Percentiles rank a stretch among this genome's conserved stretches.
These are phyloP conservation scores for Akanthomyces muscarius DNA, from an alignment of 2,329 filamentous ascomycete genomes.

Conservation along the genomic window DNA sequence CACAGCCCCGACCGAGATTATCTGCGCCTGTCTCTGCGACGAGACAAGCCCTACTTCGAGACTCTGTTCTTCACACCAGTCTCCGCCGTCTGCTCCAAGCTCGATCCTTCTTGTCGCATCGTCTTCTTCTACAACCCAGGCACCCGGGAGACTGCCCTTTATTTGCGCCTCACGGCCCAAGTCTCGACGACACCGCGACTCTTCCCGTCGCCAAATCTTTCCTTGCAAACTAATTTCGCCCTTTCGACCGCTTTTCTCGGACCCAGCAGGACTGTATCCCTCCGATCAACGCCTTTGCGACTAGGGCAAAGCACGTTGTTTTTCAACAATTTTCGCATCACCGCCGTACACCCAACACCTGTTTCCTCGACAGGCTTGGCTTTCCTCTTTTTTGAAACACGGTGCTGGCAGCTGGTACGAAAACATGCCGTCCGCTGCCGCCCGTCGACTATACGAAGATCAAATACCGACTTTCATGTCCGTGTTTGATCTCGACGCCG, in stretches of 20 bases:
- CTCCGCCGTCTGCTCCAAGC: background rate
- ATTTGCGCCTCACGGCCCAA: constrained; percentile 13
- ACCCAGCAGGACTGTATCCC: constrained; percentile 16
- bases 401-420: constrained; percentile 13
- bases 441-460: constrained; percentile 60
- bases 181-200: constrained; percentile 13
- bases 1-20: constrained; percentile 1
- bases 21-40: constrained; percentile 9
- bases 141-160: background rate
- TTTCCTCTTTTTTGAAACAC: background rate
- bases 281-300: constrained; percentile 13
- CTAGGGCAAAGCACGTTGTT: background rate
- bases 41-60: constrained; percentile 1
- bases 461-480: constrained; percentile 75
- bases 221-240: constrained; percentile 21
- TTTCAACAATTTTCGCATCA: background rate
- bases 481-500: constrained; percentile 63
- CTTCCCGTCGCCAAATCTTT: constrained; percentile 16
- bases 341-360: background rate
- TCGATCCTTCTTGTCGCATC: background rate
- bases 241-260: constrained; percentile 20
- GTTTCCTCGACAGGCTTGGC: background rate
- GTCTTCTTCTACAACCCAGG: background rate
- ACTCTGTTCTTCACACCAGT: background rate
- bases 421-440: constrained; percentile 60